Conservation (phyloP, 2,329 filamentous ascomycete genomes). For the Cladosporium velox region DNA sequence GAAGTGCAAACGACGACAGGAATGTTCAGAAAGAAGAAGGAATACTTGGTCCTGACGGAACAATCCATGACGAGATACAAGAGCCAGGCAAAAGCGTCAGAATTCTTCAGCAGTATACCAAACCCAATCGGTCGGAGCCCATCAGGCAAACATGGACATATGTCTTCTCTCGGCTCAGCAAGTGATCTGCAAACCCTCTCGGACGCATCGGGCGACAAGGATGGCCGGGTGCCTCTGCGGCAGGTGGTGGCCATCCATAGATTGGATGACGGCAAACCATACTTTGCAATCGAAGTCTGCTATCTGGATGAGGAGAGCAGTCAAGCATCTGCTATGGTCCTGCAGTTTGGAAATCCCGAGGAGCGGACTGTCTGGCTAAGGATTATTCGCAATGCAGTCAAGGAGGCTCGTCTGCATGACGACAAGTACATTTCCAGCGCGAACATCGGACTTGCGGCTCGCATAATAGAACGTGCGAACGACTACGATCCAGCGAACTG, state of each 20-base stretch:
- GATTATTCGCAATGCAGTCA: conserved; percentile 61
- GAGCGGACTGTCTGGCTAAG: conserved; percentile 68
- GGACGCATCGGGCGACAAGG: conserved; percentile 54
- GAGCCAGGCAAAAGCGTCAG: conserved; percentile 64
- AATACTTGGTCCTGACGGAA: conserved; percentile 71
- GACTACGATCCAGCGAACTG: conserved; percentile 70
- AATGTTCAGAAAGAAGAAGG: conserved; percentile 71
- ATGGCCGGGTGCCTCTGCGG: conserved; percentile 61
- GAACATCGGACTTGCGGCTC: conserved; percentile 63
- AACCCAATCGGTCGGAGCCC: conserved; percentile 43
- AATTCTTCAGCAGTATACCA: conserved; percentile 57
- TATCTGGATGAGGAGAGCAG: conserved; percentile 67
- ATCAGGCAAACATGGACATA: conserved; percentile 57
- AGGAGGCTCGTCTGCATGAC: conserved; percentile 56
- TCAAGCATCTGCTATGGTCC: conserved; percentile 62
- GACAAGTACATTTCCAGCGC: conserved; percentile 57
- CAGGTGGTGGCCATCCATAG: conserved; percentile 69
- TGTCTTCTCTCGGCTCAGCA: conserved; percentile 61
- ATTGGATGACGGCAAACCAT: conserved; percentile 66
- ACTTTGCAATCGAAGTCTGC: conserved; percentile 67
- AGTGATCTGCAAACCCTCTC: conserved; percentile 61
- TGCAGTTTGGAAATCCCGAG: conserved; percentile 64
- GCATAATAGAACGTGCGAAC: conserved; percentile 63
- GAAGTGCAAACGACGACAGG: conserved; percentile 70
- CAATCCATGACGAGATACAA: conserved; percentile 69